Evolutionary conservation across 1,139 yeast species (phyloP), one percentile per base, ranked within the genome.

Genomic region (Kodamaea alishanica): DNA sequence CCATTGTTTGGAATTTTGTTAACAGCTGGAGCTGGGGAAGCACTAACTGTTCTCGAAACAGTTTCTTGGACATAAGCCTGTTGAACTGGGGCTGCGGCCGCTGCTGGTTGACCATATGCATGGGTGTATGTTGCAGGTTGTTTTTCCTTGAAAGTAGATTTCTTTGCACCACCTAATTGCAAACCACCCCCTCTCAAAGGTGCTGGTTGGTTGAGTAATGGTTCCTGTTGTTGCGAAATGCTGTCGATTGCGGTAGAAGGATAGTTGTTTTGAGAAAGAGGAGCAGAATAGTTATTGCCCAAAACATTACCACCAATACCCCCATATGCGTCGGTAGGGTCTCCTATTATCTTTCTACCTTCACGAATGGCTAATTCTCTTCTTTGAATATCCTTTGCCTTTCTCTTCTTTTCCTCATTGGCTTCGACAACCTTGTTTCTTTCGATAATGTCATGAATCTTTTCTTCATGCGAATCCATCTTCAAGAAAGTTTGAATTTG

Each of bases 391-490:
- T 92, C 97, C 64, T 85, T 87, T 35, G 97, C 98, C 61, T 88
- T 83, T 64, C 95, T 85, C 69, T 90, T 92, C 64, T 97, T 84
- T 65, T 92, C 97, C 64, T 92, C 98, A 37, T 89, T 84, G 32
- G 98, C 98, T 65, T 92, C 98, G 58, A 88, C 73, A 67, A 92
- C 98, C 67, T 92, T 94, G 67, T 92, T 92, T 60, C 95, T 81
- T 64, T 92, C 97, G 55, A 94, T 92, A 58, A 92, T 90, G 61
- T 94, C 97, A 70, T 92, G 97, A 56, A 94, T 90, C 71, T 88
- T 90, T 66, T 94, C 99, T 65, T 94, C 98, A 58, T 92, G 97
- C 30, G 96, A 85, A 65, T 94, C 97, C 98, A 94, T 92, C 60
- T 89, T 94, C 65, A 94, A 73, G 66, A 87, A 92, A 10, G 95